Evolutionary conservation across 306 rosid species (phyloP).

Genomic region (Betula pendula): DNA sequence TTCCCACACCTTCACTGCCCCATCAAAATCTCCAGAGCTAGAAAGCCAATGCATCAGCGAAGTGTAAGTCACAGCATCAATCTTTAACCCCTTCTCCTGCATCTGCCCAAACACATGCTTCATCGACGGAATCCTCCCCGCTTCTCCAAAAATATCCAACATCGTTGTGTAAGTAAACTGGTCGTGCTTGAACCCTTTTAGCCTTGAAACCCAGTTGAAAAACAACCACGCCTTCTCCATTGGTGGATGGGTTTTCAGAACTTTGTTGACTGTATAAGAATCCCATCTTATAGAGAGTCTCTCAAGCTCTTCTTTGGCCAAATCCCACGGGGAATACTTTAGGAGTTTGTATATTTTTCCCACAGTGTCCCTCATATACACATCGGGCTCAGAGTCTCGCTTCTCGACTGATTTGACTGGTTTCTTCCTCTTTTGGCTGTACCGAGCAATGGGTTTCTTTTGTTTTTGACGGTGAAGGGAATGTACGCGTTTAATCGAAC

Average conservation of each 20-base stretch:
- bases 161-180: conserved; percentile 82
- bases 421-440: conserved; percentile 16
- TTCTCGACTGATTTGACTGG: conserved; percentile 16
- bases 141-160: conserved; percentile 87
- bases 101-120: conserved; percentile 61
- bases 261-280: conserved; percentile 77
- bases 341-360: conserved; percentile 48
- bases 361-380: conserved; percentile 54
- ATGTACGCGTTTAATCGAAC: conserved; percentile 34
- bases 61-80: conserved; percentile 76
- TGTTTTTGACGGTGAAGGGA: conserved; percentile 39
- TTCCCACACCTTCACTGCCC: conserved; percentile 69
- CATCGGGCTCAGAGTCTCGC: conserved; percentile 15
- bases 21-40: conserved; percentile 50
- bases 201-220: conserved; percentile 67
- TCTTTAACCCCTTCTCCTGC: conserved; percentile 61
- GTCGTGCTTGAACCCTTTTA: conserved; percentile 71
- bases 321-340: conserved; percentile 69
- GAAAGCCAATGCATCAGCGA: conserved; percentile 90
- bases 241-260: conserved; percentile 83
- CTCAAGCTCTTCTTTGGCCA: conserved; percentile 48
- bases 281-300: conserved; percentile 69
- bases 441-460: conserved; percentile 28
- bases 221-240: conserved; percentile 89
- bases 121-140: conserved; percentile 86